Conservation (phyloP, 2,329 filamentous ascomycete species). For the Scopulariopsis brevicaulis region DNA sequence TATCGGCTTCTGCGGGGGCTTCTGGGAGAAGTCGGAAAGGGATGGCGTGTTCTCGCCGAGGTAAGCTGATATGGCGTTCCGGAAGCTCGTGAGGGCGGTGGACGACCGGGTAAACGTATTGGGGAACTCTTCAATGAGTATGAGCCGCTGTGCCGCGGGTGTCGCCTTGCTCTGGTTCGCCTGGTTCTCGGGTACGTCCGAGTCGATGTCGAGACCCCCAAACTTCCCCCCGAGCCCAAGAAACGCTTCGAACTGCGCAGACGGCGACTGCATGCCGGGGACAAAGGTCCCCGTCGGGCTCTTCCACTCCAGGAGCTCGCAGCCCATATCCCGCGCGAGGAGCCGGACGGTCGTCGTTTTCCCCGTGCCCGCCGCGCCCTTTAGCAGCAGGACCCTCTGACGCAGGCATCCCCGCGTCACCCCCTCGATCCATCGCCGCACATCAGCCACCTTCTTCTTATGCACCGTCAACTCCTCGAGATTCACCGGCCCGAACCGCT, state of each 20-base stretch:
- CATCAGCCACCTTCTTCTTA: constrained; percentile 85
- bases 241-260: constrained; percentile 86
- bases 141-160: constrained; percentile 32
- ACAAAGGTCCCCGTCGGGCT: constrained; percentile 59
- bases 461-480: constrained; percentile 85
- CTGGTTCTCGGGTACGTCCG: constrained; percentile 5
- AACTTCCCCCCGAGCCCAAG: constrained; percentile 73
- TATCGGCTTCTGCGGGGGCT: constrained; percentile 30
- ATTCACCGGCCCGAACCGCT: constrained; percentile 64
- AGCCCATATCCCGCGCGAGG: constrained; percentile 64
- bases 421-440: constrained; percentile 69
- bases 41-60: constrained; percentile 56
- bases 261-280: constrained; percentile 55
- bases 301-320: constrained; percentile 79
- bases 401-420: constrained; percentile 54
- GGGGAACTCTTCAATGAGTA: constrained; percentile 74
- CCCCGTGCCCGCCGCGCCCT: constrained; percentile 81
- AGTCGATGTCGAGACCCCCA: constrained; percentile 47
- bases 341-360: constrained; percentile 83
- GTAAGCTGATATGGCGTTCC: constrained; percentile 63
- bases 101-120: constrained; percentile 61
- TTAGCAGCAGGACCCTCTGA: constrained; percentile 71
- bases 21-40: constrained; percentile 31
- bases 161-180: background rate
- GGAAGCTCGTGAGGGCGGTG: constrained; percentile 55